Conservation (phyloP, 345 rosid genomes). For the Schrenkiella parvula region DNA sequence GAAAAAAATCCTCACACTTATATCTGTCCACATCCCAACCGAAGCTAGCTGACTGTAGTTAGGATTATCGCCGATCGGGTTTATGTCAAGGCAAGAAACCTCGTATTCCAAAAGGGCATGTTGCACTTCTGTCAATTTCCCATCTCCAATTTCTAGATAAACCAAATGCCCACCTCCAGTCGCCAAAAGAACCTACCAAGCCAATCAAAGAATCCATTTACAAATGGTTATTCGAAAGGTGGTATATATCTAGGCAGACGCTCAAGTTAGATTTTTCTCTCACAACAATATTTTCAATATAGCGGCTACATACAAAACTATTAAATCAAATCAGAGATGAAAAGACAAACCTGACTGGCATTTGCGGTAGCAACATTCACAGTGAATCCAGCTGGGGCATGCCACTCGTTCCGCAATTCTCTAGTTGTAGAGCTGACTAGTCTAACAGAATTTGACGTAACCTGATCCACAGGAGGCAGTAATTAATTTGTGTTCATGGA, state of each 20-base stretch:
- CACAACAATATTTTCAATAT: not conserved
- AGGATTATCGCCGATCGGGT: conserved; percentile 80
- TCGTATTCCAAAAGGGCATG: conserved; percentile 81
- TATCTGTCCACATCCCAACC: conserved; percentile 99
- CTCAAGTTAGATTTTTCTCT: not conserved
- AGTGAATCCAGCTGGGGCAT: conserved; percentile 73
- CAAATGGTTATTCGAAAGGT: not conserved
- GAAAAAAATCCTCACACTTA: conserved; percentile 89
- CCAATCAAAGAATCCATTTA: not conserved
- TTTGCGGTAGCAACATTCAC: conserved; percentile 96
- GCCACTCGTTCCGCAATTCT: conserved; percentile 75
- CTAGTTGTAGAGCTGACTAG: conserved; percentile 75
- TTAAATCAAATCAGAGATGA: not conserved
- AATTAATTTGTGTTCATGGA: not conserved
- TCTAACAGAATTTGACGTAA: conserved; percentile 85
- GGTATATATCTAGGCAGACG: not conserved
- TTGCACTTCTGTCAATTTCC: conserved; percentile 58
- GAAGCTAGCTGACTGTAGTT: conserved; percentile 85
- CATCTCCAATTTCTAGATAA: conserved; percentile 90
- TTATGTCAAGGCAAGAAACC: conserved; percentile 93
- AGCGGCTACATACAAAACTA: not conserved
- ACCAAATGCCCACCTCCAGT: conserved; percentile 97
- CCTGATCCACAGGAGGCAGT: conserved; percentile 44
- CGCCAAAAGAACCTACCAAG: conserved; percentile 77
- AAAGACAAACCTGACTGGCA: conserved; percentile 76